Evolutionary conservation across 495 filamentous ascomycete genomes (phyloP), one percentile per base, ranked within the genome.

Genomic region (Annulohypoxylon bovei): DNA sequence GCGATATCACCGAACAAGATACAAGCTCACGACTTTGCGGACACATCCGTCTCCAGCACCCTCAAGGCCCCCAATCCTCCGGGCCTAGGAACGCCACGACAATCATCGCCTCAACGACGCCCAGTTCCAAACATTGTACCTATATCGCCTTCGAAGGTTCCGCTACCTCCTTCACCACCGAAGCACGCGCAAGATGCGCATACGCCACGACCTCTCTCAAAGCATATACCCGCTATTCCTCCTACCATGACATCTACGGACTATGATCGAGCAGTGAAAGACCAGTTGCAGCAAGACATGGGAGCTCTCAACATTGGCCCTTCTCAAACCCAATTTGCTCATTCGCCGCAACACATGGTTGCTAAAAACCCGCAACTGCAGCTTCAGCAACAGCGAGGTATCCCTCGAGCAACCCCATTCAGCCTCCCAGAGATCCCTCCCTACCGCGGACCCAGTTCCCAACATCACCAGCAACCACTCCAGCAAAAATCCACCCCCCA

Each of bases 251-350:
- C 77, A 70, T 87, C 86, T 8, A 80, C 82, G 11, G 86, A 91
- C 50, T 90, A 89, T 71, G 86, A 89, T 65, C 83, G 81, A 61
- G 85, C 85, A 18, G 68, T 88, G 18, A 88, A 87, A 63, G 85
- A 88, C 30, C 85, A 90, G 67, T 74, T 92, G 22, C 86, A 85
- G 28, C 80, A 84, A 64, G 88, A 90, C 47, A 82, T 92, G 81
- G 80, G 81, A 12, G 84, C 81, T 47, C 79, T 91, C 9, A 74
- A 59, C 22, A 50, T 77, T 46, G 61, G 55, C 6, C 58, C 58
- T 27, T 65, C 63, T n/a, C 68, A 71, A 40, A 30, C 57, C 11
- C 63, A 72, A 47, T 53, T 50, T 14, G 30, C 28, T 12, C 33
- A 68, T 23, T 35, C 54, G 2, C 71, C 63, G 35, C 75, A 70